Evolutionary conservation across 129 eudicot species (phyloP).

Genomic region (Flaveria sonorensis): DNA sequence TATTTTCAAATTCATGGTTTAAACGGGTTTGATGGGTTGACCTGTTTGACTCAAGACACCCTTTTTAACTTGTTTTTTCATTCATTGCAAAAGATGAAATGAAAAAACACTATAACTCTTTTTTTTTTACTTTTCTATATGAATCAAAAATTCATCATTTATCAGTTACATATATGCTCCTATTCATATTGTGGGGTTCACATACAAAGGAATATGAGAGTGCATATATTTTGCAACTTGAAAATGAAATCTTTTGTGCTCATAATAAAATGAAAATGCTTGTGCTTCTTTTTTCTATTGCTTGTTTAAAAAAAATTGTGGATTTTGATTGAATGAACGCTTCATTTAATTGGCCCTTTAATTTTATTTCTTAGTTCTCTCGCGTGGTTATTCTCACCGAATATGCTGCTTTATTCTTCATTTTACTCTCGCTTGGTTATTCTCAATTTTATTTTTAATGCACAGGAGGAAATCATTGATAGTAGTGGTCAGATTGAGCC

Average conservation of each 20-base stretch:
- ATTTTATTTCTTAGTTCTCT: neutral
- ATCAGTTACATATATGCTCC: neutral
- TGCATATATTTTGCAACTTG: neutral
- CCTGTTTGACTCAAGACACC: neutral
- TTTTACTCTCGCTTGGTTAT: slow-evolving; percentile 16
- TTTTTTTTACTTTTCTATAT: neutral
- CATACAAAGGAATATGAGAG: neutral
- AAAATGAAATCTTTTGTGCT: neutral
- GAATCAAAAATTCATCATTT: neutral
- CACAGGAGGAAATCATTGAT: slow-evolving; percentile 78
- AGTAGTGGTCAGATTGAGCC: slow-evolving; percentile 96
- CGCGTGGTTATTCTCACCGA: slow-evolving; percentile 17
- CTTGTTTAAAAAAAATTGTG: neutral
- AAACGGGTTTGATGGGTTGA: neutral
- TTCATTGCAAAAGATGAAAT: neutral
- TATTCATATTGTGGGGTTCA: neutral
- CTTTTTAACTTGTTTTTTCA: neutral
- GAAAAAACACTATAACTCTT: neutral
- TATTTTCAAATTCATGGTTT: neutral
- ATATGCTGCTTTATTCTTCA: neutral
- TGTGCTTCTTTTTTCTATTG: neutral
- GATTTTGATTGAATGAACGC: slow-evolving; percentile 7
- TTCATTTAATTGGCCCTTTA: neutral
- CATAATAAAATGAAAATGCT: neutral
- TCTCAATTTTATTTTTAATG: neutral